Evolutionary conservation across 2,329 filamentous ascomycete species (phyloP).

Genomic region (Claviceps pusilla): DNA sequence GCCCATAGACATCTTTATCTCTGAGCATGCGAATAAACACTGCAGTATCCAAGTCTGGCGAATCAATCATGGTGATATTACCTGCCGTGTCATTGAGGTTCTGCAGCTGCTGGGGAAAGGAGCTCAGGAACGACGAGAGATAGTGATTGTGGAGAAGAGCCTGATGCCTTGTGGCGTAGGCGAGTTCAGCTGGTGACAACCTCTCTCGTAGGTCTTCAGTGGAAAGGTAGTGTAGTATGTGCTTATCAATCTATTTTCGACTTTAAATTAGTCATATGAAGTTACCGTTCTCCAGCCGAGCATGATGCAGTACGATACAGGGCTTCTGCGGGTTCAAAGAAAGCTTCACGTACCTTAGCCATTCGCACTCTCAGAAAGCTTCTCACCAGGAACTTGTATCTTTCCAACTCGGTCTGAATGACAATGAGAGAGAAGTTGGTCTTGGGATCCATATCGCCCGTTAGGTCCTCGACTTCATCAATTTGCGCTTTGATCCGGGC

Average conservation of each 20-base stretch:
- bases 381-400: constrained; percentile 81
- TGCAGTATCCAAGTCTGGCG: constrained; percentile 65
- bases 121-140: constrained; percentile 64
- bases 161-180: constrained; percentile 76
- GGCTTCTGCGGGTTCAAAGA: background rate
- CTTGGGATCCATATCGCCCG: constrained; percentile 73
- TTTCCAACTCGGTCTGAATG: constrained; percentile 87
- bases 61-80: constrained; percentile 83
- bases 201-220: constrained; percentile 37
- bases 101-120: constrained; percentile 66
- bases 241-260: constrained; percentile 50
- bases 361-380: constrained; percentile 73
- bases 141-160: constrained; percentile 75
- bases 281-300: background rate
- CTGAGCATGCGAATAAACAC: constrained; percentile 68
- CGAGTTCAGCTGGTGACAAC: constrained; percentile 63
- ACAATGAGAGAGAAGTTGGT: constrained; percentile 89
- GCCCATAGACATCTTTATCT: constrained; percentile 42
- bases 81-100: constrained; percentile 82
- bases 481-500: constrained; percentile 55
- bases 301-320: background rate
- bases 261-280: background rate
- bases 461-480: constrained; percentile 59
- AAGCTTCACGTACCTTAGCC: constrained; percentile 48
- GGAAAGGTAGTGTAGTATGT: constrained; percentile 59